A percentile compares a stretch with the other conserved stretches of the same genome.
Evolutionary conservation across 805 yeast genomes (phyloP).

Genomic region (Saccharomycopsis sp.): DNA sequence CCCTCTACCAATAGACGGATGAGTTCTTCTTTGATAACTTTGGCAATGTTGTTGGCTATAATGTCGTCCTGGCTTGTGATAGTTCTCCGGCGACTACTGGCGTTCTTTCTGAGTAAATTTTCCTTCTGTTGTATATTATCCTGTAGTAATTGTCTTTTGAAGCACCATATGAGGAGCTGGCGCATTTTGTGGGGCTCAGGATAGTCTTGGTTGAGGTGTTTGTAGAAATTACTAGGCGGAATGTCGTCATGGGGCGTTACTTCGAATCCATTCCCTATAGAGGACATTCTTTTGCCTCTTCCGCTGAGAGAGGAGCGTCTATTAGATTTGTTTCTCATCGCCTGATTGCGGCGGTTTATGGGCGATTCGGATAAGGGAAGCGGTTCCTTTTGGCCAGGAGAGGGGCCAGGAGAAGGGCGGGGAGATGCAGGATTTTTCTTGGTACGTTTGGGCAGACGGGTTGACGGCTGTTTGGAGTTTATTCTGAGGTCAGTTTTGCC

Average conservation of each 20-base stretch:
- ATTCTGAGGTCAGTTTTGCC: not conserved
- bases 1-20: constrained; percentile 54
- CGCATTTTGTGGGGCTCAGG: constrained; percentile 73
- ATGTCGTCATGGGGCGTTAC: constrained; percentile 64
- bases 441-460: no score
- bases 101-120: constrained; percentile 23
- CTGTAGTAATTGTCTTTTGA: constrained; percentile 38
- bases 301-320: constrained; percentile 47
- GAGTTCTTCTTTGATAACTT: constrained; percentile 57
- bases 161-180: constrained; percentile 63
- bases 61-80: constrained; percentile 29
- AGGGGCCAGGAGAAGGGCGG: constrained; percentile 2
- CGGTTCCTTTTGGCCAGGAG: constrained; percentile 17
- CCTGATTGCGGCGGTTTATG: constrained; percentile 20
- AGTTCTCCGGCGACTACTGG: constrained; percentile 17
- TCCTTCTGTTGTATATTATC: constrained; percentile 27
- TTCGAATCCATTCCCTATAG: constrained; percentile 65
- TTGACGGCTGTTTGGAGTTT: not conserved
- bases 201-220: constrained; percentile 50
- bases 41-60: constrained; percentile 44
- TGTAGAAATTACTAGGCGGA: constrained; percentile 46
- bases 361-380: constrained; percentile 22
- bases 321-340: constrained; percentile 25
- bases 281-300: constrained; percentile 67
- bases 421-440: no score